Percentiles rank a stretch among this genome's conserved stretches.
Evolutionary conservation across 306 rosid species (phyloP).

Genomic region (Urtica urens): DNA sequence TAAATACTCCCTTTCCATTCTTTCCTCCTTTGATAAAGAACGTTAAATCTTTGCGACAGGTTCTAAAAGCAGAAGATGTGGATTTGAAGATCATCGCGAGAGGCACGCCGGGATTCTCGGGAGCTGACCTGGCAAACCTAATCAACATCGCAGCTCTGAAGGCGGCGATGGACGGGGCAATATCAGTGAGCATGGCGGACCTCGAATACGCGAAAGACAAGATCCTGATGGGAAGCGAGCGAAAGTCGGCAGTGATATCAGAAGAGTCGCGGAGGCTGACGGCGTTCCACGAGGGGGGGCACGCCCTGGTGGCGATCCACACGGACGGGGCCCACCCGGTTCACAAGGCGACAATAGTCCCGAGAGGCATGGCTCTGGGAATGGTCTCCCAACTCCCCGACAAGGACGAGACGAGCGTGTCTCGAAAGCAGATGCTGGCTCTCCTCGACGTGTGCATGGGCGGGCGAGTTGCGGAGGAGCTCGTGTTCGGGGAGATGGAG

Average conservation of each 20-base stretch:
- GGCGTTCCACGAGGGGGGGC: constrained; percentile 92
- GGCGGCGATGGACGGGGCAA: constrained; percentile 90
- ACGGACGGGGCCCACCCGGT: constrained; percentile 78
- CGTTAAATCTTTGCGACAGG: constrained; percentile 24
- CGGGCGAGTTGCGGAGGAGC: constrained; percentile 87
- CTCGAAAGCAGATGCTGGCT: constrained; percentile 83
- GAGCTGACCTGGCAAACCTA: constrained; percentile 89
- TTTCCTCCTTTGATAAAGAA: background rate
- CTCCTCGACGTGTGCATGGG: constrained; percentile 81
- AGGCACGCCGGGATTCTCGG: constrained; percentile 83
- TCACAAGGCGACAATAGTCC: constrained; percentile 91
- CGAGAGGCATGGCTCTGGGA: constrained; percentile 83
- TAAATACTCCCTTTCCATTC: too few species aligned
- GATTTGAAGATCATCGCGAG: constrained; percentile 74
- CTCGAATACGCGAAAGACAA: constrained; percentile 84
- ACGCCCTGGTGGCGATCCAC: constrained; percentile 82
- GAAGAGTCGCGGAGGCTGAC: constrained; percentile 54
- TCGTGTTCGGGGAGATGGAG: constrained; percentile 79
- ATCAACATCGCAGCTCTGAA: constrained; percentile 75
- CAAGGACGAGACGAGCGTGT: constrained; percentile 52
- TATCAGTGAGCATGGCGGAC: constrained; percentile 72
- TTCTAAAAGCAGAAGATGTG: constrained; percentile 70
- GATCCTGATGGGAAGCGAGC: constrained; percentile 90
- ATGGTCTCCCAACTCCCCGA: constrained; percentile 80
- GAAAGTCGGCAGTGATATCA: constrained; percentile 72